phyloP scores from a whole-genome alignment of 495 filamentous ascomycete genomes.

The Neurospora sp. region DNA sequence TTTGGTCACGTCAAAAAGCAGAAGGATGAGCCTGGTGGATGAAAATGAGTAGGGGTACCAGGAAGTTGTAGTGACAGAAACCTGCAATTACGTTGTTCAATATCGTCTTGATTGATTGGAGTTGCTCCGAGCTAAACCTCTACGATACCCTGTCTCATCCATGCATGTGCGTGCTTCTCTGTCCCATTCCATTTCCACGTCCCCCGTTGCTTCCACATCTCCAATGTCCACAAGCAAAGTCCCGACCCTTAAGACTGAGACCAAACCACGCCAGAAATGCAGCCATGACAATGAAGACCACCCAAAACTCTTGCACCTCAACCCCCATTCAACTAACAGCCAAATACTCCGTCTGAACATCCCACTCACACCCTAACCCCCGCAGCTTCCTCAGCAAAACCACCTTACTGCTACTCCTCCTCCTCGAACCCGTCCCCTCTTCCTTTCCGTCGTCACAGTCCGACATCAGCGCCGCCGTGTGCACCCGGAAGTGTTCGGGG shows the following conservation, averaged over 20 bases:
- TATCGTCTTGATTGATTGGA: background rate
- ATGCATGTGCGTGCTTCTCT: background rate
- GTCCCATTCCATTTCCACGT: background rate
- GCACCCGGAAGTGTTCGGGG: slow-evolving; percentile 21
- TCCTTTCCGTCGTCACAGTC: background rate
- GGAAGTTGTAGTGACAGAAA: no score
- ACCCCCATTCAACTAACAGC: slow-evolving; percentile 5
- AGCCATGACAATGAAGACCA: background rate
- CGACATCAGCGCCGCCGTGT: slow-evolving; percentile 14
- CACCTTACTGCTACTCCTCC: slow-evolving; percentile 22
- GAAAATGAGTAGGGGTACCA: background rate
- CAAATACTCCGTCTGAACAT: slow-evolving; percentile 20
- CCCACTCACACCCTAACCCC: slow-evolving; percentile 18
- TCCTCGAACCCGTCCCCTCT: slow-evolving; percentile 9
- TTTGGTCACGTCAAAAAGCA: background rate
- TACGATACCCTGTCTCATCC: background rate
- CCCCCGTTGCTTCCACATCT: background rate
- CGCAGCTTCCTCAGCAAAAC: slow-evolving; percentile 21
- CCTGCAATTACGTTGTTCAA: background rate
- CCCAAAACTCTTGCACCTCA: background rate
- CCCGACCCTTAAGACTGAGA: background rate
- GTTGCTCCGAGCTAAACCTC: background rate
- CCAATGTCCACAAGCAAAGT: background rate
- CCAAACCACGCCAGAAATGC: background rate
- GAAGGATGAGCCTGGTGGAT: background rate